A percentile compares a stretch with the other conserved stretches of the same genome.
phyloP scores from a whole-genome alignment of 805 yeast species.

The Candida michaelii region DNA sequence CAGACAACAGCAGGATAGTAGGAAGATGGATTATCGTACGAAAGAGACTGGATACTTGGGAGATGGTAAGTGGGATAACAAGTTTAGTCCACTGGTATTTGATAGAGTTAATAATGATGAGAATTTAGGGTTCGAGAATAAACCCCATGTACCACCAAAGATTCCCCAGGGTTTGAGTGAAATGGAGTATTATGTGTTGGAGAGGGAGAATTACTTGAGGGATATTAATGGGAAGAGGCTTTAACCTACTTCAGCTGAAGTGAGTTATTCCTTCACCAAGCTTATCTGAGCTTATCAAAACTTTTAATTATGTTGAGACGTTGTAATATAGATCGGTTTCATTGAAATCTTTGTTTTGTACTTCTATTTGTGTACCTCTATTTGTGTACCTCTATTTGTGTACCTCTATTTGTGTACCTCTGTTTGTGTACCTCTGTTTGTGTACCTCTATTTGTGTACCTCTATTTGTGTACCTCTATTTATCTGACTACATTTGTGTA shows the following conservation, averaged over 20 bases:
- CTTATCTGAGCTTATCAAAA: too few relatives aligned
- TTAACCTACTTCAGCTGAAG: background rate
- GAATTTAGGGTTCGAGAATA: slow-evolving; percentile 23
- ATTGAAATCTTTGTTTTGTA: too few relatives aligned
- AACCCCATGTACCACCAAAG: slow-evolving; percentile 46
- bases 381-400: too few relatives aligned
- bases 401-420: too few relatives aligned
- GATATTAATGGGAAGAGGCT: slow-evolving; percentile 39
- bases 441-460: too few relatives aligned
- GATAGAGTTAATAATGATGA: slow-evolving; percentile 27
- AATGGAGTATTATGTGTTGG: slow-evolving; percentile 41
- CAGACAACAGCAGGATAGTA: slow-evolving; percentile 19
- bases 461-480: too few relatives aligned
- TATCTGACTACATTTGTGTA: too few relatives aligned
- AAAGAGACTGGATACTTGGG: slow-evolving; percentile 42
- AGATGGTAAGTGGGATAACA: slow-evolving; percentile 29
- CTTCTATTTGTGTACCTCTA: too few relatives aligned
- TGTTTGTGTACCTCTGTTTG: too few relatives aligned
- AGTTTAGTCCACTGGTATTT: slow-evolving; percentile 37
- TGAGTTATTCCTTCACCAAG: too few relatives aligned
- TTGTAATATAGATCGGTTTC: too few relatives aligned
- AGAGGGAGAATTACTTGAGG: slow-evolving; percentile 37
- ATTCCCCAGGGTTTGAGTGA: slow-evolving; percentile 43
- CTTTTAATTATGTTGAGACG: too few relatives aligned
- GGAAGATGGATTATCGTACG: slow-evolving; percentile 28